A percentile compares a stretch with the other conserved stretches of the same genome.
phyloP scores from a whole-genome alignment of 495 filamentous ascomycete species.

The Bacidia rubella region DNA sequence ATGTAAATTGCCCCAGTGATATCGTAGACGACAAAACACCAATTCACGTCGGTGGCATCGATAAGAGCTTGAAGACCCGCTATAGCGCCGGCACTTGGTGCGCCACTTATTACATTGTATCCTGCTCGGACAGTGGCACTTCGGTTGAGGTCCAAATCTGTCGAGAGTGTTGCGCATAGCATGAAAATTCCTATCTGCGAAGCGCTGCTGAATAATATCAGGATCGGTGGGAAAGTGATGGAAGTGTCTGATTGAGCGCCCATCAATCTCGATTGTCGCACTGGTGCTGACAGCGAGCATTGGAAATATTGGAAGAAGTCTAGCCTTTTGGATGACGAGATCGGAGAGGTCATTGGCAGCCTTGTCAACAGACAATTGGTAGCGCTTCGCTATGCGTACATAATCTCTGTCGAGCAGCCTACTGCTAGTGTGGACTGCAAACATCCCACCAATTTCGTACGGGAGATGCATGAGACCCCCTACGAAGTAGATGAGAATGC shows the following conservation, averaged over 20 bases:
- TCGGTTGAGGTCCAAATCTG: conserved; percentile 49
- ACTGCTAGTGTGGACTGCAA: too few species aligned
- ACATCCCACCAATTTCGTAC: conserved; percentile 4
- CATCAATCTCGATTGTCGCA: conserved; percentile 23
- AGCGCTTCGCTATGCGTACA: conserved; percentile 1
- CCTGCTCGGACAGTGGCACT: conserved; percentile 53
- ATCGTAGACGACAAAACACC: conserved; percentile 48
- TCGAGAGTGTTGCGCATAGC: conserved; percentile 31
- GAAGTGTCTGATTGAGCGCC: conserved; percentile 17
- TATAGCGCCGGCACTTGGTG: conserved; percentile 51
- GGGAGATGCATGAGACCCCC: conserved; percentile 25
- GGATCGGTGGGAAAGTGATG: too few species aligned
- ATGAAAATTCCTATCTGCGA: too few species aligned
- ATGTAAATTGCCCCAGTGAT: background rate
- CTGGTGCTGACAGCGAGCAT: conserved; percentile 22
- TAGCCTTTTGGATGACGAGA: conserved; percentile 35
- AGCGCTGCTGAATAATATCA: too few species aligned
- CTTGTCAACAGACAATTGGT: conserved; percentile 3
- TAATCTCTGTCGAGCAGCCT: conserved; percentile 10
- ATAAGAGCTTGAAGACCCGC: conserved; percentile 52
- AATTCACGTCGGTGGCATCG: conserved; percentile 46
- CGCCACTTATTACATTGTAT: conserved; percentile 53
- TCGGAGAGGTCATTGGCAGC: conserved; percentile 14
- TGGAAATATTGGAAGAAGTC: conserved; percentile 30
- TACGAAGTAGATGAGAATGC: conserved; percentile 34